Evolutionary conservation across 23 red algal species (phyloP), one percentile per base, ranked within the genome.

Genomic region (Gracilaria caudata): DNA sequence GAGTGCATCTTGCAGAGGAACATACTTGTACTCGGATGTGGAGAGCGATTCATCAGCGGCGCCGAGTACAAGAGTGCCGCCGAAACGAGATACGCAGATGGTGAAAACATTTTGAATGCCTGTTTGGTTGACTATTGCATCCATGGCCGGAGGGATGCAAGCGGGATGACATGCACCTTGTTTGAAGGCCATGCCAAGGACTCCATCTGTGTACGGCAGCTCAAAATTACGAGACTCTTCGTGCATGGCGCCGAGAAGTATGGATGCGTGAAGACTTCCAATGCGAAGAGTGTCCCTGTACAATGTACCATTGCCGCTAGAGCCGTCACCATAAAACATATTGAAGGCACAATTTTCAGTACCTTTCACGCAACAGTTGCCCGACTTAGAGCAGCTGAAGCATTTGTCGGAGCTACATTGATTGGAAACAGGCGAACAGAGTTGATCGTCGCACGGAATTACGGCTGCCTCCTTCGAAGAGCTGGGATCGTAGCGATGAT

Each of bases 101-200:
- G 73, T 89, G 59, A 89, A 89, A 37, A 89, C 71, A 78, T 79
- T 59, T 21, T 43, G 26, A 23, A 79, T 89, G 23, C 86, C 86
- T 16, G 86, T 89, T 54, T 89, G 53, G 19, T 89, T 89, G 34
- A 89, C 73, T 80, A 92, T 39, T 20, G 78, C 60, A 38, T 82
- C 89, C 79, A 84, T 84, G 59, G 80, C 68, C 17, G 89, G 89
- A 47, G 78, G 77, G 41, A 84, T 83, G 68, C 77, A 82, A 34
- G 78, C 73, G 0, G 89, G 89, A 73, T 77, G 68, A 30, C 89
- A 83, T 49, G 77, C 89, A 23, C 78, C 78, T 79, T 81, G 21
- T 55, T 82, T n/a, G 38, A 92, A 84, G 12, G 78, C 89, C 78
- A 92, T 51, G 9, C 89, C 89, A 17, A 92, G 72, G 6, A 92